Evolutionary conservation across 2,329 filamentous ascomycete genomes (phyloP).

Genomic region (Penicillium sp.): DNA sequence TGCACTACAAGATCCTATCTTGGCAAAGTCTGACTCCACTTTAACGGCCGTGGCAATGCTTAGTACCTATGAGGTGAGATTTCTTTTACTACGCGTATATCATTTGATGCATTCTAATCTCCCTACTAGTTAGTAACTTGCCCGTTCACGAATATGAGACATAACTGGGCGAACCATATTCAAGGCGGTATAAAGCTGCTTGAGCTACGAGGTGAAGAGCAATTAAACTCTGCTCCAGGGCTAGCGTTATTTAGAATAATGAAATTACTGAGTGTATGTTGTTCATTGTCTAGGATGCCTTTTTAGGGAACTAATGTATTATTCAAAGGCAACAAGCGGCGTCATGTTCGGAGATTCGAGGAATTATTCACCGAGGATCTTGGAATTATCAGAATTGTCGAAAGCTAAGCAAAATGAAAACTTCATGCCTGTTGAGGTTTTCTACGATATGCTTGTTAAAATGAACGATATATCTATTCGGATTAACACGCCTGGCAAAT

Average conservation of each 20-base stretch:
- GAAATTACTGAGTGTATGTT: slow-evolving; percentile 12
- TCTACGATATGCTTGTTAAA: slow-evolving; percentile 14
- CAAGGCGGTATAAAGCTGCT: slow-evolving; percentile 15
- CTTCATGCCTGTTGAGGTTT: slow-evolving; percentile 10
- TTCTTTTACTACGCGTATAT: background rate
- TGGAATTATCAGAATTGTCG: slow-evolving; percentile 12
- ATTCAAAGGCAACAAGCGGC: slow-evolving; percentile 7
- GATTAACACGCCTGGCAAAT: background rate
- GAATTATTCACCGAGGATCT: slow-evolving; percentile 10
- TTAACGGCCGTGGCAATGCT: slow-evolving; percentile 17
- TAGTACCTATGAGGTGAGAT: slow-evolving; percentile 18
- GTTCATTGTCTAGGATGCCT: background rate
- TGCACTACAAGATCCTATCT: slow-evolving; percentile 11
- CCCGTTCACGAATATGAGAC: background rate
- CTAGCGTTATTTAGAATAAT: slow-evolving; percentile 14
- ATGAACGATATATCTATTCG: slow-evolving; percentile 14
- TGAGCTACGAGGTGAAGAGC: slow-evolving; percentile 16
- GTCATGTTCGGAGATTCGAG: slow-evolving; percentile 14
- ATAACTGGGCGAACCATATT: slow-evolving; percentile 16
- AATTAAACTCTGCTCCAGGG: slow-evolving; percentile 9
- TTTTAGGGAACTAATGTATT: background rate
- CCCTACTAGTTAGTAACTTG: background rate
- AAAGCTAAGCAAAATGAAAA: background rate
- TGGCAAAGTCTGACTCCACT: slow-evolving; percentile 16
- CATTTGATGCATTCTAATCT: background rate